A percentile compares a stretch with the other conserved stretches of the same genome.
These are phyloP conservation scores for Pyrenochaeta sp. DNA, from an alignment of 2,329 filamentous ascomycete genomes.

Conservation along the genomic window DNA sequence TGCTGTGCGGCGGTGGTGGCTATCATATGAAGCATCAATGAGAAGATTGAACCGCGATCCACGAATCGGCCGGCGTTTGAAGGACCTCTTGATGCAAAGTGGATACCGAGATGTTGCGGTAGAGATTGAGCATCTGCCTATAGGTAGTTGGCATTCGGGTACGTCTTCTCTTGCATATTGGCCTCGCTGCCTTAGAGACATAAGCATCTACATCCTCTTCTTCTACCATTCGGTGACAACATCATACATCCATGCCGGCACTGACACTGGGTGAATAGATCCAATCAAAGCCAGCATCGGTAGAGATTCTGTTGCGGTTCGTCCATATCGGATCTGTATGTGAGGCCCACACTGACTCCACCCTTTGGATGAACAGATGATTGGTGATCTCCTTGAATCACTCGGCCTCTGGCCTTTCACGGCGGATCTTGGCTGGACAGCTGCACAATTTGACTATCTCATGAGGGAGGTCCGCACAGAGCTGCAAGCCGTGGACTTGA, in stretches of 20 bases:
- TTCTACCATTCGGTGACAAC: background rate
- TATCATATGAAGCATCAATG: slow-evolving; percentile 46
- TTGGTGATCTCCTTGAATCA: slow-evolving; percentile 48
- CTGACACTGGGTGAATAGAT: slow-evolving; percentile 30
- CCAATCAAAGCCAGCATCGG: slow-evolving; percentile 40
- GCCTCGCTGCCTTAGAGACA: too few relatives aligned
- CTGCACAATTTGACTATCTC: slow-evolving; percentile 38
- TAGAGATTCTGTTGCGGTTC: slow-evolving; percentile 25
- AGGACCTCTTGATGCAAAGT: slow-evolving; percentile 38
- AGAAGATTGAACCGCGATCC: slow-evolving; percentile 43
- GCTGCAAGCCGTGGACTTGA: slow-evolving; percentile 37
- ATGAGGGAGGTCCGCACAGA: slow-evolving; percentile 40
- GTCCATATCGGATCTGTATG: background rate
- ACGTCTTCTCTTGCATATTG: too few relatives aligned
- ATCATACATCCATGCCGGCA: background rate
- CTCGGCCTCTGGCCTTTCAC: slow-evolving; percentile 50
- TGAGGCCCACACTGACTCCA: background rate
- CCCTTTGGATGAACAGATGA: slow-evolving; percentile 20
- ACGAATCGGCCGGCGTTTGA: slow-evolving; percentile 42
- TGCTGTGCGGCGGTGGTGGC: slow-evolving; percentile 48
- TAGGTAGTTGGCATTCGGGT: slow-evolving; percentile 50
- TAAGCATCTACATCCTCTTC: background rate
- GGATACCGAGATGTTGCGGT: slow-evolving; percentile 43
- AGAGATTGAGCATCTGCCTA: slow-evolving; percentile 42
- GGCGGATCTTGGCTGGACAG: slow-evolving; percentile 40